Conservation (phyloP, 768 basidiomycete genomes). For the Tricholoma hemisulphureum region DNA sequence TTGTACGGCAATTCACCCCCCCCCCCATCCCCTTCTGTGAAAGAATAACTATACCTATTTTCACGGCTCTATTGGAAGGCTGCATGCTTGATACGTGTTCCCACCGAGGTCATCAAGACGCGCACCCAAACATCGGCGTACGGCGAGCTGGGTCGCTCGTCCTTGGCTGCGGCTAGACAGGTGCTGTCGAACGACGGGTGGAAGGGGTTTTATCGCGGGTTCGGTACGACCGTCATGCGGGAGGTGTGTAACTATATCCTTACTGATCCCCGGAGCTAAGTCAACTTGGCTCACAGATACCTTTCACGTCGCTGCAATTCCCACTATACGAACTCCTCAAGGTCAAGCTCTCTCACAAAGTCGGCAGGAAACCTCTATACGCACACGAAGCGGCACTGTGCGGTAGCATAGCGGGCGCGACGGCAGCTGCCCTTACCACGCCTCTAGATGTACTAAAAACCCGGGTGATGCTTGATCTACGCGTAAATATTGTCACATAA, state of each 20-base stretch:
- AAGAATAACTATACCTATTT: slow-evolving; percentile 13
- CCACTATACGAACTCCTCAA: slow-evolving; percentile 93
- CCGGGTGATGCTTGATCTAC: slow-evolving; percentile 90
- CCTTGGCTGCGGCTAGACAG: slow-evolving; percentile 55
- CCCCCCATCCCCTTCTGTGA: slow-evolving; percentile 19
- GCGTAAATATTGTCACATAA: slow-evolving; percentile 45
- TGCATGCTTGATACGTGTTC: slow-evolving; percentile 91
- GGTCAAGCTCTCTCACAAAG: slow-evolving; percentile 50
- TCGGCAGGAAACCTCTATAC: slow-evolving; percentile 56
- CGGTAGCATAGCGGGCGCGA: slow-evolving; percentile 86
- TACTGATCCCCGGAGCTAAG: no score
- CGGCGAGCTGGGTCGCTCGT: slow-evolving; percentile 52
- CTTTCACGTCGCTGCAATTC: slow-evolving; percentile 95
- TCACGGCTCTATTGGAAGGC: slow-evolving; percentile 5
- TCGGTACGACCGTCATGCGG: slow-evolving; percentile 68
- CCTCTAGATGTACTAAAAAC: slow-evolving; percentile 97
- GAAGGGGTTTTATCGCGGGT: slow-evolving; percentile 85
- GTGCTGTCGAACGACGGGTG: slow-evolving; percentile 63
- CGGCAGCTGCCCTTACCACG: slow-evolving; percentile 88
- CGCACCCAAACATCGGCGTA: slow-evolving; percentile 86
- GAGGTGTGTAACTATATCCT: slow-evolving; percentile 29
- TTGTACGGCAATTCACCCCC: slow-evolving; percentile 40
- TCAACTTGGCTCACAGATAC: slow-evolving; percentile 57
- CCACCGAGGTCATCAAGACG: slow-evolving; percentile 95
- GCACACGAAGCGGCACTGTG: slow-evolving; percentile 82